Conservation (phyloP, 2,329 filamentous ascomycete genomes). For the Sporothrix brunneoviolacea region DNA sequence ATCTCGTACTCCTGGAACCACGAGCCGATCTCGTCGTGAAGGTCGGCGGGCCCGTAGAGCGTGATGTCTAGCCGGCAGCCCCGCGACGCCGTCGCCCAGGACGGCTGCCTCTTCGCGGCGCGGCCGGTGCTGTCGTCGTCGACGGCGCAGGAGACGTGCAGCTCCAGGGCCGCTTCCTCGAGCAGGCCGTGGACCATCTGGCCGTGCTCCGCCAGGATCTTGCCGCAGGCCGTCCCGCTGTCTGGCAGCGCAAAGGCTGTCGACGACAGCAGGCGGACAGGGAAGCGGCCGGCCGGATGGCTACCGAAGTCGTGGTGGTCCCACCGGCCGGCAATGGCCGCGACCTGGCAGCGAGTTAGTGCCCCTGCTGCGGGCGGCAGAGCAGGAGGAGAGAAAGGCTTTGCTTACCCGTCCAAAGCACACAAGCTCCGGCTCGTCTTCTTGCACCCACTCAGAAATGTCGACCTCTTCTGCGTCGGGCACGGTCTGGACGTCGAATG, state of each 20-base stretch:
- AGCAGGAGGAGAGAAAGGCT: background rate
- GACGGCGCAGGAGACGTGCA: constrained; percentile 6
- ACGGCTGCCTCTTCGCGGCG: background rate
- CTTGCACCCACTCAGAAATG: no score
- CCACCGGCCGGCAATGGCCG: no score
- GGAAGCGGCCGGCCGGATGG: no score
- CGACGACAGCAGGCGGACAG: no score
- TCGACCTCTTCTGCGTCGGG: no score
- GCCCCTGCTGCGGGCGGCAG: no score
- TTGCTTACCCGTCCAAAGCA: constrained; percentile 8
- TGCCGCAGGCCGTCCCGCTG: background rate
- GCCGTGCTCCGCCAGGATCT: background rate
- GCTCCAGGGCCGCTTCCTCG: background rate
- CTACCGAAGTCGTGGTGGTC: no score
- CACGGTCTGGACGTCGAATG: no score
- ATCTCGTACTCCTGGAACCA: constrained; percentile 28
- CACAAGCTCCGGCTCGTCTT: background rate
- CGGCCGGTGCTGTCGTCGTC: background rate
- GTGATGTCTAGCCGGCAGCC: constrained; percentile 21
- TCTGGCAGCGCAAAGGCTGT: background rate
- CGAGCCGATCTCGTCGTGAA: constrained; percentile 24
- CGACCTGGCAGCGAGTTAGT: no score
- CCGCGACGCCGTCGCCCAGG: background rate
- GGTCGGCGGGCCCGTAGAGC: constrained; percentile 24
- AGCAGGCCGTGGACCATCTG: constrained; percentile 10